Conservation (phyloP, 208 protist genomes). For the Wallacemonas sp. region DNA sequence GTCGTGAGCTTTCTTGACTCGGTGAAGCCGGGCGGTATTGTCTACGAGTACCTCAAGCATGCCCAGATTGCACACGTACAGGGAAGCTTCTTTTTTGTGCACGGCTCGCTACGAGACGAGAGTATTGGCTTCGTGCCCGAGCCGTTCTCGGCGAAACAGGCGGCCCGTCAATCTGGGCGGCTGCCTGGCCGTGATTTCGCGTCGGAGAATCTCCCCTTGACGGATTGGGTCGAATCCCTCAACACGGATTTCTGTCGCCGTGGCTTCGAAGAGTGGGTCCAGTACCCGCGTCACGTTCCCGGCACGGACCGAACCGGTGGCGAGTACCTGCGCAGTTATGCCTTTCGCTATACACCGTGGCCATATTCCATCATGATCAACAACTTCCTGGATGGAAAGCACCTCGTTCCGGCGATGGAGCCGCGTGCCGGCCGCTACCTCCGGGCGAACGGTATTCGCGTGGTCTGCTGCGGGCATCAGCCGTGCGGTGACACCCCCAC, state of each 20-base stretch:
- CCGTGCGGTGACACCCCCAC: conserved; percentile 52
- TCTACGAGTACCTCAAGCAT: conserved; percentile 46
- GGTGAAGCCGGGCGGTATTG: conserved; percentile 32
- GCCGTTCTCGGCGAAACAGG: conserved; percentile 10
- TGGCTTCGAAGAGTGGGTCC: conserved; percentile 32
- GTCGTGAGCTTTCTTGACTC: conserved; percentile 35
- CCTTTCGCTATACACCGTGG: conserved; percentile 22
- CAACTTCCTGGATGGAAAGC: conserved; percentile 15
- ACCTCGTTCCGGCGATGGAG: conserved; percentile 1
- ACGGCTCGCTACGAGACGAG: conserved; percentile 37
- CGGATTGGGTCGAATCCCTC: conserved; percentile 44
- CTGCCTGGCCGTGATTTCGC: not conserved
- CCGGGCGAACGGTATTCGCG: conserved; percentile 26
- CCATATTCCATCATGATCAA: conserved; percentile 41
- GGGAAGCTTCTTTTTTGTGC: conserved; percentile 55
- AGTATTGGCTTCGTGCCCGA: conserved; percentile 43
- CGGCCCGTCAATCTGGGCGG: not conserved
- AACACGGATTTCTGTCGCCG: conserved; percentile 34
- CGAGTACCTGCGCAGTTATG: conserved; percentile 39
- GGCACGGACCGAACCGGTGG: conserved; percentile 15
- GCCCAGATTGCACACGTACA: conserved; percentile 34
- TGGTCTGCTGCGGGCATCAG: conserved; percentile 55
- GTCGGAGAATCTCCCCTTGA: not conserved
- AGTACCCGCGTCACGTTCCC: not conserved
- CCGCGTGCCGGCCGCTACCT: conserved; percentile 39